Percentiles rank a stretch among this genome's conserved stretches.
Conservation (phyloP, 345 rosid genomes). For the Eucalyptus viminalis region DNA sequence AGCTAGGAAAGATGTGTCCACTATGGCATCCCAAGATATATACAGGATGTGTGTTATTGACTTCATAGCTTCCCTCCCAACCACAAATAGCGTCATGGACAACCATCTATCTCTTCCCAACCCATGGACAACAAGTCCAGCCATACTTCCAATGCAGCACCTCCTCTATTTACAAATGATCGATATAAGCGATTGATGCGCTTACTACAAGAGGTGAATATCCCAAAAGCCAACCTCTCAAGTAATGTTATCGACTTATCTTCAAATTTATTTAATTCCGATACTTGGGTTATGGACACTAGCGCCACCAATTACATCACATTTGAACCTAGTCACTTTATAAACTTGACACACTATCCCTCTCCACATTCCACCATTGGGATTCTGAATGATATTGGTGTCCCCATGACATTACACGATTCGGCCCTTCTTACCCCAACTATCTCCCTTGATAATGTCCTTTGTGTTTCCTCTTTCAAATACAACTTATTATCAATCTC, state of each 20-base stretch:
- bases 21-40: background rate
- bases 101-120: background rate
- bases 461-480: background rate
- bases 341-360: background rate
- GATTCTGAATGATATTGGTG: background rate
- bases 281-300: background rate
- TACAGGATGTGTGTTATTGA: background rate
- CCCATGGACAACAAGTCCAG: background rate
- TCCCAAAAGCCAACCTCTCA: background rate
- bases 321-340: background rate
- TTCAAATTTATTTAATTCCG: background rate
- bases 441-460: background rate
- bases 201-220: background rate
- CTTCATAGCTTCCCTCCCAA: background rate
- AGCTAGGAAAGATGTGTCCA: background rate
- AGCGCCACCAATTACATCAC: background rate
- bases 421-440: background rate
- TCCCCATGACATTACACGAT: background rate
- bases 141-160: background rate
- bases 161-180: background rate
- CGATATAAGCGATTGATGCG: background rate
- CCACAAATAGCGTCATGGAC: rapidly evolving
- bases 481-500: background rate
- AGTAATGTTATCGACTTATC: background rate
- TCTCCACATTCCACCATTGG: background rate